Base-by-base conservation (phyloP, 805 yeast species). In the Yueomyces sp. region DNA sequence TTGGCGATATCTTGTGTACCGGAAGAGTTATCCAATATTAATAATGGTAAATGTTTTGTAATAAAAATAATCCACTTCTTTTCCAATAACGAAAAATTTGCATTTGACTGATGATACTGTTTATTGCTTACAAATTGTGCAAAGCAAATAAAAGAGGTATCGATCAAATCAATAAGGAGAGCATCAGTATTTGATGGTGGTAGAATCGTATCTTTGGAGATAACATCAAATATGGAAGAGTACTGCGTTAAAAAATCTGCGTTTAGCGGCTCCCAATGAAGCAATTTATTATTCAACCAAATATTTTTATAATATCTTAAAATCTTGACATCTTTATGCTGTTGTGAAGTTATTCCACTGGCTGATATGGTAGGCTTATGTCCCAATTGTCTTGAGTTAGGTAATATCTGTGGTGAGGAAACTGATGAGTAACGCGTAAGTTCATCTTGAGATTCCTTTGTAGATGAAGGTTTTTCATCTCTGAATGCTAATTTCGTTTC, bases 11-110 rank as follows among this genome's bases (percentile, higher is more conserved):
- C 46, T 19, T 56, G 57, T 26, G 39, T 5, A 6, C 32, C 30
- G 7, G 26, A 6, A 3, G 53, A 44, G 41, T 53, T 52, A 11
- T 62, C 59, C 39, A 57, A 51, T 19, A 76, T 60, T 2, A 74
- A 47, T 3, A 70, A 50, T 2, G 81, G 80, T 4, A 76, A 53
- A 37, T 68, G 65, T 46, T 70, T 72, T 3, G 63, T 52, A 7
- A 75, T 57, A 46, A 73, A 74, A 2, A 67, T 52, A 28, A 62
- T 63, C 76, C 77, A 73, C 40, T 65, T 63, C 42, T 64, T 55
- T 36, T 62, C 63, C 40, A 64, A 52, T 32, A 62, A 49, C 28
- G 64, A 56, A 5, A 60, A 54, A 30, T 55, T 52, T 11, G 67
- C 56, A 38, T 65, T 59, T 11, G 59, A 50, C 45, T 67, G 66